Evolutionary conservation across 208 protist species (phyloP).

Genomic region (Trypanosoma caninum): DNA sequence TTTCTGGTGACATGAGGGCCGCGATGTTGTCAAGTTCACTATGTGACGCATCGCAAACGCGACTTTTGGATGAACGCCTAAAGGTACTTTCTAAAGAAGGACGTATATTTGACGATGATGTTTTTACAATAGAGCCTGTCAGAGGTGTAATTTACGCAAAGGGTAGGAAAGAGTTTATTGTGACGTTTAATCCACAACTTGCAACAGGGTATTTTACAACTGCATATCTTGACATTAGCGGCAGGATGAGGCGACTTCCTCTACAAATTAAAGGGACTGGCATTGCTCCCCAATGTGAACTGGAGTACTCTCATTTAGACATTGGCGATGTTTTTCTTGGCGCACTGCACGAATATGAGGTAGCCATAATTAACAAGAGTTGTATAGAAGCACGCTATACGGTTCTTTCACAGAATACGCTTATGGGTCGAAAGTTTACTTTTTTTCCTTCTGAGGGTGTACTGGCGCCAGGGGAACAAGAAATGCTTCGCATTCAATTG

Average conservation of each 20-base stretch:
- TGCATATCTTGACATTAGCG: constrained; percentile 86
- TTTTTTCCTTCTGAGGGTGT: constrained; percentile 78
- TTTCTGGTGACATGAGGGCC: constrained; percentile 5
- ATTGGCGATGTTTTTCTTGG: constrained; percentile 95
- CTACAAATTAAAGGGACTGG: constrained; percentile 76
- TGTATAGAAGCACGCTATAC: constrained; percentile 89
- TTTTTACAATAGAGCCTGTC: constrained; percentile 88
- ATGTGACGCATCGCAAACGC: constrained; percentile 12
- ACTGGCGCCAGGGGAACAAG: constrained; percentile 58
- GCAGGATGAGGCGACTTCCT: constrained; percentile 63
- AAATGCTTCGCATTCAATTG: constrained; percentile 72
- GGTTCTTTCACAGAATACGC: constrained; percentile 52
- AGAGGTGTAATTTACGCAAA: constrained; percentile 81
- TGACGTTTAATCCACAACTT: constrained; percentile 89
- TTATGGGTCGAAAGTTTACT: constrained; percentile 76
- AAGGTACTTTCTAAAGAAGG: constrained; percentile 11
- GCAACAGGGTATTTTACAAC: constrained; percentile 61
- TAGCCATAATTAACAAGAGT: constrained; percentile 89
- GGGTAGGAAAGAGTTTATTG: constrained; percentile 71
- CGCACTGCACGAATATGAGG: constrained; percentile 88
- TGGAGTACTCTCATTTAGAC: constrained; percentile 88
- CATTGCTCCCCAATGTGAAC: constrained; percentile 85
- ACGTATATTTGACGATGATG: constrained; percentile 71
- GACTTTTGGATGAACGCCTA: constrained; percentile 9
- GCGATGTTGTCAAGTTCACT: constrained; percentile 11